Evolutionary conservation across 2,329 filamentous ascomycete genomes (phyloP), one percentile per base, ranked within the genome.

Genomic region (Aphanoascus verrucosus): DNA sequence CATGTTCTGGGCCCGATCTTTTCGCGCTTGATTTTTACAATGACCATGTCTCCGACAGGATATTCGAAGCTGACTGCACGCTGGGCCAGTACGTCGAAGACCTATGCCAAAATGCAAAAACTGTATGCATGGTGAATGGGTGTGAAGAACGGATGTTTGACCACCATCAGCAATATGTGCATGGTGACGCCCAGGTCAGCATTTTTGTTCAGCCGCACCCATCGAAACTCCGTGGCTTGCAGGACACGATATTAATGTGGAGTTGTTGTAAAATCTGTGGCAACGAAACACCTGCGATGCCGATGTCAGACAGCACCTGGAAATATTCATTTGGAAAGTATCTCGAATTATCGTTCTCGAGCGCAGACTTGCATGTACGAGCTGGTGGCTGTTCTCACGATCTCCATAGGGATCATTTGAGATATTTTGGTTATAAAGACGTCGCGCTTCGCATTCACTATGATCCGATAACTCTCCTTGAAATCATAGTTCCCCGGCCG

Each of bases 281-380:
- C 50, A 88, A 88, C 60, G 90, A 97, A 65, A 94, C 91, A 0
- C 86, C 88, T 38, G 83, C 90, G 46, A 86, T 87, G 60, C 83
- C 85, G 32, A 96, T 98, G 88, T 96, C 91, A 0, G 83, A 89
- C 54, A 89, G 83, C 62, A 94, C 90, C 0, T 98, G 89, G 86
- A 96, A 94, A 67, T 98, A 98, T 67, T 98, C 93, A 0, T 94
- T 98, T 64, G 93, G 88, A 9, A 98, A 98, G 69, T 98, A 97
- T 63, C 76, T 98, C n/a, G 93, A 98, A 69, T 75, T 98, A 15
- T 89, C 90, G 1, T 97, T 97, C 68, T 98, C 91, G 90, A 91
- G 90, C 64, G 85, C 82, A 41, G 85, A 88, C 37, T 73, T 97
- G 47, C 86, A 83, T 60, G 64, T 82, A 84, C 61, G 83, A 80